These are phyloP conservation scores for Hawksworthiomyces lignivorus DNA, from an alignment of 2,329 filamentous ascomycete species.

Conservation along the genomic window DNA sequence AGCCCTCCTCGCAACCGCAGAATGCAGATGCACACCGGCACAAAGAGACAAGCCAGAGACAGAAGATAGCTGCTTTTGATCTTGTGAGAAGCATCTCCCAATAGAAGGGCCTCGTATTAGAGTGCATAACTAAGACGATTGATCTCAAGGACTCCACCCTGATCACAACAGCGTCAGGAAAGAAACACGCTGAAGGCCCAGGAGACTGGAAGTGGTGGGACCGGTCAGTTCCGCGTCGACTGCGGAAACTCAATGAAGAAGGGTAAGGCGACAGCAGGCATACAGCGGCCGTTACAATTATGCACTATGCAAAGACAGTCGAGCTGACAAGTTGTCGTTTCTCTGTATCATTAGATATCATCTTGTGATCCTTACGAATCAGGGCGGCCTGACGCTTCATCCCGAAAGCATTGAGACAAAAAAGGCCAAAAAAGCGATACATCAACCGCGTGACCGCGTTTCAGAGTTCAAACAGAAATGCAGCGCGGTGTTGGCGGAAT, in stretches of 20 bases:
- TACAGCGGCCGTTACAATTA: no score
- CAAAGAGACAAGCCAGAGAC: slow-evolving; percentile 21
- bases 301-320: no score
- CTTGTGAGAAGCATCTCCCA: slow-evolving; percentile 30
- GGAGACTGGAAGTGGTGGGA: slow-evolving; percentile 97
- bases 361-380: slow-evolving; percentile 79
- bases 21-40: slow-evolving; percentile 28
- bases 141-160: slow-evolving; percentile 72
- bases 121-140: background rate
- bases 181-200: slow-evolving; percentile 62
- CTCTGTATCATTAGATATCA: slow-evolving; percentile 56
- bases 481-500: slow-evolving; percentile 56
- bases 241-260: slow-evolving; percentile 63
- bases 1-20: slow-evolving; percentile 28
- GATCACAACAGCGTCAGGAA: slow-evolving; percentile 72
- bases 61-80: slow-evolving; percentile 67
- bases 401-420: slow-evolving; percentile 35
- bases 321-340: no score
- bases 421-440: slow-evolving; percentile 42
- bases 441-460: slow-evolving; percentile 57
- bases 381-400: slow-evolving; percentile 72
- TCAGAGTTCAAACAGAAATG: slow-evolving; percentile 78
- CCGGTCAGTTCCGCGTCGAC: slow-evolving; percentile 53
- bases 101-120: no score
- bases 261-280: slow-evolving; percentile 44